phyloP scores from a whole-genome alignment of 1,284 basidiomycete species.

The Trametes polyzona region DNA sequence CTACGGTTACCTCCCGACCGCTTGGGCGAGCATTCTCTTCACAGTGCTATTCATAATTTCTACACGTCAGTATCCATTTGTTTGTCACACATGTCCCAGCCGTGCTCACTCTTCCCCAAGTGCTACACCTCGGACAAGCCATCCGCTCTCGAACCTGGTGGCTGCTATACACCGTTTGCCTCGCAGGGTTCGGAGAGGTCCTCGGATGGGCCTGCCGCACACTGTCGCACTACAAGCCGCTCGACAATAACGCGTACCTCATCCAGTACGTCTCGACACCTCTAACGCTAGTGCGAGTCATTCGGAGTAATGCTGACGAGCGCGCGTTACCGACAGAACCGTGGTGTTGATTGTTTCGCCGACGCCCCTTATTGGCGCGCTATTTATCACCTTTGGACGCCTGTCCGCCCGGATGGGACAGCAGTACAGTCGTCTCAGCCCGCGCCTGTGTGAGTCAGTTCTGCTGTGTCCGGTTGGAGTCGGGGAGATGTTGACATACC shows the following conservation, averaged over 20 bases:
- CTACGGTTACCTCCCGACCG: constrained; percentile 14
- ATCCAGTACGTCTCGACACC: constrained; percentile 39
- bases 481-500: background rate
- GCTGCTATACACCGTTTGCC: background rate
- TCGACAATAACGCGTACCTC: constrained; percentile 26
- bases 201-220: constrained; percentile 47
- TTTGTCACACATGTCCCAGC: background rate
- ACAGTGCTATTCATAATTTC: constrained; percentile 11
- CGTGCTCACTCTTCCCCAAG: background rate
- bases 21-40: constrained; percentile 10
- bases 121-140: background rate
- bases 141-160: background rate
- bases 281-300: constrained; percentile 30
- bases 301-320: no score
- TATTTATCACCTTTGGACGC: constrained; percentile 49
- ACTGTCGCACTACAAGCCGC: constrained; percentile 32
- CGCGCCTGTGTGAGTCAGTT: constrained; percentile 42
- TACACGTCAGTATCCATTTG: constrained; percentile 6
- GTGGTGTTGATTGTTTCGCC: constrained; percentile 46
- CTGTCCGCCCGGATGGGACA: constrained; percentile 44
- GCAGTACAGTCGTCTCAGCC: constrained; percentile 33
- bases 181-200: constrained; percentile 42
- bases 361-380: constrained; percentile 50
- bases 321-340: constrained; percentile 41
- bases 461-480: background rate